Evolutionary conservation across 441 rosid genomes (phyloP).

Genomic region (Gossypium gossypioides): DNA sequence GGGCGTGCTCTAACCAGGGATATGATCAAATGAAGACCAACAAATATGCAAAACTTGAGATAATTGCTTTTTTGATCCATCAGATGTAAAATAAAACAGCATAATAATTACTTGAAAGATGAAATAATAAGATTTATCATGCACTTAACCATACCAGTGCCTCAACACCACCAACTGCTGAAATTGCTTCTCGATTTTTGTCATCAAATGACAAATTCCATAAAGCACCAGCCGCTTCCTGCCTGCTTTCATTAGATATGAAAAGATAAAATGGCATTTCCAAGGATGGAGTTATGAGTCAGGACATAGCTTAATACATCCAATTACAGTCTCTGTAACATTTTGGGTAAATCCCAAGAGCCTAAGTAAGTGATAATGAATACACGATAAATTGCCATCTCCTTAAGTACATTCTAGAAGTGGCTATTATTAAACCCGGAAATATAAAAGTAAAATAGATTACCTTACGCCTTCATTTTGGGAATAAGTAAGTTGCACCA

Average conservation of each 20-base stretch:
- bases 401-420: not conserved
- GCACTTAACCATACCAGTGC: constrained; percentile 59
- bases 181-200: constrained; percentile 85
- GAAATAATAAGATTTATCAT: not conserved
- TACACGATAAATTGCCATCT: too few relatives aligned
- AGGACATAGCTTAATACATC: not conserved
- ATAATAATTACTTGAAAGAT: not conserved
- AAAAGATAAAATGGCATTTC: not conserved
- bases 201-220: constrained; percentile 97
- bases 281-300: not conserved
- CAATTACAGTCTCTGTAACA: not conserved
- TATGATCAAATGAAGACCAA: not conserved
- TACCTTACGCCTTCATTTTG: constrained; percentile 92
- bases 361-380: too few relatives aligned
- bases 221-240: constrained; percentile 93
- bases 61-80: not conserved
- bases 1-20: not conserved
- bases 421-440: not conserved
- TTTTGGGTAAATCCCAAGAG: not conserved
- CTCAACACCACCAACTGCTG: constrained; percentile 86
- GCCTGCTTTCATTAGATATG: constrained; percentile 37
- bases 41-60: not conserved
- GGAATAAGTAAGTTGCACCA: constrained; percentile 75
- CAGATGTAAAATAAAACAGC: not conserved
- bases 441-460: not conserved